These are phyloP conservation scores for Musa balbisiana DNA, from an alignment of 202 grass and related monocot species.

Conservation along the genomic window DNA sequence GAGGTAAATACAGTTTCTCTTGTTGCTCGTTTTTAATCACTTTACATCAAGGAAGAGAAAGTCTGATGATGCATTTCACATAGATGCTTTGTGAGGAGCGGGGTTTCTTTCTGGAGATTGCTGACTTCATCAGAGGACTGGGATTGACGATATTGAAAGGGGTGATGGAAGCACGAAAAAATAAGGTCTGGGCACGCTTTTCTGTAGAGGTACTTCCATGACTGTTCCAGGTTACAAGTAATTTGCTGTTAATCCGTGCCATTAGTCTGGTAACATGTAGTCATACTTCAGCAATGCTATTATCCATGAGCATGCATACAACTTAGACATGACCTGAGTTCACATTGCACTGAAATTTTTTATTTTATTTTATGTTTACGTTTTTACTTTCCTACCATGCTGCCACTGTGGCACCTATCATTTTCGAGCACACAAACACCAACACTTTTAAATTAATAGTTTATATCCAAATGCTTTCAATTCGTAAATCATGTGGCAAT, in stretches of 20 bases:
- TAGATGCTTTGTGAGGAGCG: conserved; percentile 91
- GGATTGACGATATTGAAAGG: conserved; percentile 92
- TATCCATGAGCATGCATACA: too few relatives aligned
- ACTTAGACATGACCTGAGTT: neutral
- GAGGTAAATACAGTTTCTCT: conserved; percentile 36
- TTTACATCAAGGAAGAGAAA: neutral
- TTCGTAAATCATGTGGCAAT: neutral
- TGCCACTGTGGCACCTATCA: neutral
- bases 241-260: neutral
- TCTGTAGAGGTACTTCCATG: conserved; percentile 58
- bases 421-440: neutral
- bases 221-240: neutral
- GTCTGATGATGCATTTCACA: neutral
- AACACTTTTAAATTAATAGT: neutral
- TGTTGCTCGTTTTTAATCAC: neutral
- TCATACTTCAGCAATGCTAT: neutral
- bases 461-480: neutral
- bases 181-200: conserved; percentile 87
- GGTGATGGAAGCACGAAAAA: conserved; percentile 80
- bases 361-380: too few relatives aligned
- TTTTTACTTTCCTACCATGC: too few relatives aligned
- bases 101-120: conserved; percentile 91
- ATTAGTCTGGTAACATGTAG: neutral
- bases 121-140: conserved; percentile 77
- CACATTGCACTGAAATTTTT: neutral